Conservation (phyloP, 257 asterid species). For the Plantago elongata region DNA sequence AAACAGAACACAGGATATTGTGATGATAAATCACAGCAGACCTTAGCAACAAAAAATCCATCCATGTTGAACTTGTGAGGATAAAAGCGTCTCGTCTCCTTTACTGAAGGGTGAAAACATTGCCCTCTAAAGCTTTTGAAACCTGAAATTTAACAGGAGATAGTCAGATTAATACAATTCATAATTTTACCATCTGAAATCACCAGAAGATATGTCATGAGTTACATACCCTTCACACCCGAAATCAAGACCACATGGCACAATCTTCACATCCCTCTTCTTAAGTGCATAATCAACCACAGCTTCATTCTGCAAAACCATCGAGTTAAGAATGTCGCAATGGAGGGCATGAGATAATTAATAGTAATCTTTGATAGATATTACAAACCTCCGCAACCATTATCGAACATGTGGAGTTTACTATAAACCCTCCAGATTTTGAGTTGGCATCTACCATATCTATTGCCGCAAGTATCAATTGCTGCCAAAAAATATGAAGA, state of each 20-base stretch:
- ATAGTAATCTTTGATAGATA: not conserved
- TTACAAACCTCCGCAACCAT: slow-evolving; percentile 87
- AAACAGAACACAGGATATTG: slow-evolving; percentile 1
- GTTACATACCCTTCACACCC: slow-evolving; percentile 78
- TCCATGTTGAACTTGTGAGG: slow-evolving; percentile 97
- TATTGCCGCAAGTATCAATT: slow-evolving; percentile 91
- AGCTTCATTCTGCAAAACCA: slow-evolving; percentile 79
- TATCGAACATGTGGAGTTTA: slow-evolving; percentile 93
- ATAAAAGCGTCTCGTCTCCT: slow-evolving; percentile 81
- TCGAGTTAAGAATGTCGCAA: slow-evolving; percentile 21
- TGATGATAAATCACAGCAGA: slow-evolving; percentile 22
- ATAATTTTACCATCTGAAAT: not conserved
- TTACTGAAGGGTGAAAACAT: slow-evolving; percentile 62
- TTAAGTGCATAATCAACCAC: slow-evolving; percentile 93
- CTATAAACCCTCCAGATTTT: slow-evolving; percentile 88
- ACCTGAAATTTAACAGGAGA: slow-evolving; percentile 36
- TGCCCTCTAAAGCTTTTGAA: slow-evolving; percentile 70
- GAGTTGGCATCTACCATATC: slow-evolving; percentile 96
- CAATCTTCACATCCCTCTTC: slow-evolving; percentile 88
- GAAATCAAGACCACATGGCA: slow-evolving; percentile 92
- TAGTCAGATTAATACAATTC: slow-evolving; percentile 3
- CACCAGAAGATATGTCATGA: not conserved
- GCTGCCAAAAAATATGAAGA: slow-evolving; percentile 38
- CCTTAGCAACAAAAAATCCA: slow-evolving; percentile 98
- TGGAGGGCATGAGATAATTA: slow-evolving; percentile 4